Base-by-base conservation (phyloP, 305 asterid genomes). In the Rubia tinctorum region DNA sequence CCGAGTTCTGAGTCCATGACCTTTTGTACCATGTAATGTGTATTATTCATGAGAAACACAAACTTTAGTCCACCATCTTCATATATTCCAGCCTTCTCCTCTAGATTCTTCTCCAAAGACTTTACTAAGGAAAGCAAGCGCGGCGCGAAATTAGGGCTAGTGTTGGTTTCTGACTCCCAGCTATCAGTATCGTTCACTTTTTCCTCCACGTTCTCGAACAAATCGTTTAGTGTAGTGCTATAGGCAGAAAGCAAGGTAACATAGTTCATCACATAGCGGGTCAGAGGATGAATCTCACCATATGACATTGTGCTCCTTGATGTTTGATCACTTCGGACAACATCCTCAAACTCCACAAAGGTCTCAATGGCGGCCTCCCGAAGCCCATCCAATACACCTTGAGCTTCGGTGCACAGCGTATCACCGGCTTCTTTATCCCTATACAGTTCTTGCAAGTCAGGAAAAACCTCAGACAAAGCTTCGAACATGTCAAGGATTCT, bases 251-350 rank as follows among this genome's bases (percentile, higher is more conserved):
- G 92, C 85, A 92, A 82, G 78, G 86, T 92, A 43, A 84, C 86
- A 78, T 95, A 95, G 81, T 95, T 95, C 99, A 95, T 95, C 51
- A 95, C 99, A 78, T 95, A 95, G 7, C 99, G 87, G 55, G 89
- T 82, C 73, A 95, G 87, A 22, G 98, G 99, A 67, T 92, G 99
- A 77, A 95, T 89, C 79, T 90, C 99, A 75, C 90, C 97, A 74
- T 89, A 87, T 66, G 82, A 96, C 59, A 89, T 78, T 5, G 96
- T 95, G 78, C 78, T 89, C 85, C 82, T 92, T 0, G 98, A 92
- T 63, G 90, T 66, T 80, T n/a, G n/a, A n/a, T 95, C 99, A 74
- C 97, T 90, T 81, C 87, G 82, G 79, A 95, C 98, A 40, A 96
- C 97, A 75, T 85, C 90, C 84, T 95, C 98, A 79, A 95, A 92